Conservation (phyloP, 495 filamentous ascomycete genomes). For the Corynascus novoguineensis region DNA sequence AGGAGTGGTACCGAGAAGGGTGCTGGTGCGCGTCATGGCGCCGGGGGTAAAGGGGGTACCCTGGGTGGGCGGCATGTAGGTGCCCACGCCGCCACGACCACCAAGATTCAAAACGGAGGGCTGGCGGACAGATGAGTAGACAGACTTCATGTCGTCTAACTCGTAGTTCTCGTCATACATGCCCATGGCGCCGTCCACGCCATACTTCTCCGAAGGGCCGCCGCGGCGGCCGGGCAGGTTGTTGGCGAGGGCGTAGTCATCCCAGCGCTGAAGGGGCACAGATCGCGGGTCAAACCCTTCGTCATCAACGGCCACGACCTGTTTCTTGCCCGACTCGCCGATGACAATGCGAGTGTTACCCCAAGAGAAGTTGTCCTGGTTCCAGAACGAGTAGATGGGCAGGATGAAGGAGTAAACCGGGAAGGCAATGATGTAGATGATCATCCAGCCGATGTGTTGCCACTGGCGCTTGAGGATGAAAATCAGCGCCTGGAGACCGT, state of each 20-base stretch:
- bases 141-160: conserved; percentile 95
- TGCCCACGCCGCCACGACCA: conserved; percentile 47
- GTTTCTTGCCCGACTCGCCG: conserved; percentile 84
- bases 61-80: conserved; percentile 70
- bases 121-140: conserved; percentile 92
- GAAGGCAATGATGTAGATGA: conserved; percentile 92
- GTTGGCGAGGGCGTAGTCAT: conserved; percentile 91
- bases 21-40: conserved; percentile 40
- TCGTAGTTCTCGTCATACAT: conserved; percentile 72
- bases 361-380: conserved; percentile 97
- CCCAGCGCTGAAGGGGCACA: conserved; percentile 93
- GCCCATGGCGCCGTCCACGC: conserved; percentile 35
- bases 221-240: conserved; percentile 88
- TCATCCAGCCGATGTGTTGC: conserved; percentile 98
- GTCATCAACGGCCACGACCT: conserved; percentile 80
- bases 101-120: conserved; percentile 88
- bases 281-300: conserved; percentile 84
- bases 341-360: conserved; percentile 97
- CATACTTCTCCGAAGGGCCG: conserved; percentile 59
- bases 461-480: conserved; percentile 95
- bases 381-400: conserved; percentile 98
- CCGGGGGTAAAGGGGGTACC: conserved; percentile 50
- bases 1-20: conserved; percentile 29
- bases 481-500: conserved; percentile 91
- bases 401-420: conserved; percentile 90